Evolutionary conservation across 2,329 filamentous ascomycete genomes (phyloP).

Genomic region (Colletotrichum noveboracense): DNA sequence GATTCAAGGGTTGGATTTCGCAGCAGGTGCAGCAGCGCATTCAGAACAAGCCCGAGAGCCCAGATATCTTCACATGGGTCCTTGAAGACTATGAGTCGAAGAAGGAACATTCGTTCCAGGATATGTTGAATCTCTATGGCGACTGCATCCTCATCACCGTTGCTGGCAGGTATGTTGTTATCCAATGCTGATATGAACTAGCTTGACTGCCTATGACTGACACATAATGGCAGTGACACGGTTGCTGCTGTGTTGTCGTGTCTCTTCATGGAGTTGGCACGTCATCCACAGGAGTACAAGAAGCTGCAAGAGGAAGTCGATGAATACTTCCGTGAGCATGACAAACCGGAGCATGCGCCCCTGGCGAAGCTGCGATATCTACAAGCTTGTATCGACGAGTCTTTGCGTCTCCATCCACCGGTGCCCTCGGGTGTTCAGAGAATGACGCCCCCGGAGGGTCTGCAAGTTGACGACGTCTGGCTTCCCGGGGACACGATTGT

Average conservation of each 20-base stretch:
- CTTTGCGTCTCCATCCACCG: slow-evolving; percentile 40
- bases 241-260: slow-evolving; percentile 10
- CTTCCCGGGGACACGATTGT: slow-evolving; percentile 41
- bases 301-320: slow-evolving; percentile 17
- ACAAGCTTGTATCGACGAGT: slow-evolving; percentile 42
- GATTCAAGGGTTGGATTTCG: slow-evolving; percentile 23
- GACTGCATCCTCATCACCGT: slow-evolving; percentile 32
- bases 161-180: slow-evolving; percentile 32
- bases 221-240: slow-evolving; percentile 2
- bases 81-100: slow-evolving; percentile 27
- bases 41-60: slow-evolving; percentile 17
- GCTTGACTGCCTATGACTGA: no score
- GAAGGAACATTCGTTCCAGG: slow-evolving; percentile 19
- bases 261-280: slow-evolving; percentile 19
- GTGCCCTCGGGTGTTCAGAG: slow-evolving; percentile 36
- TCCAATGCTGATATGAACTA: no score
- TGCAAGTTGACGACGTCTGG: slow-evolving; percentile 32
- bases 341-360: slow-evolving; percentile 8
- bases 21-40: slow-evolving; percentile 2
- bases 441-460: slow-evolving; percentile 39
- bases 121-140: slow-evolving; percentile 27
- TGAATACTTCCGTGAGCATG: slow-evolving; percentile 12
- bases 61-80: slow-evolving; percentile 36
- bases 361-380: slow-evolving; percentile 29
- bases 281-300: not conserved